phyloP scores from a whole-genome alignment of 73 alveolate genomes.

The Paramecium octaurelia region DNA sequence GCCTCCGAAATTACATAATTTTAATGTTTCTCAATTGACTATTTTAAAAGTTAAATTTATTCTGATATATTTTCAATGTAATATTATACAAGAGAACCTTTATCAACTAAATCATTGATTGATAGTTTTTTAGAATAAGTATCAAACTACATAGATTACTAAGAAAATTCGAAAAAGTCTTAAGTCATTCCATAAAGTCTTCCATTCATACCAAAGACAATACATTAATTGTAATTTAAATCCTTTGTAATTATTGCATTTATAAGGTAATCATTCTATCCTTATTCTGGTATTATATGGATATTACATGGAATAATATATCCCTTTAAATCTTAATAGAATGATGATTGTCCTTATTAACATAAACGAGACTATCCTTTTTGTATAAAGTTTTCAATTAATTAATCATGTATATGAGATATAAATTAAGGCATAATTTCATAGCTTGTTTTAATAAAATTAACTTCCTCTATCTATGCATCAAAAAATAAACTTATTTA shows the following conservation, averaged over 20 bases:
- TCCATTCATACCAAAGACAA: not conserved
- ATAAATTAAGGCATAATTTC: not conserved
- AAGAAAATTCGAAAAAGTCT: not conserved
- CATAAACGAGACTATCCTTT: not conserved
- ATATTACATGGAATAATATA: not conserved
- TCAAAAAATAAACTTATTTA: not conserved
- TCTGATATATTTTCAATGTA: not conserved
- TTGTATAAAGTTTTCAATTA: not conserved
- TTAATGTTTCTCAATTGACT: not conserved
- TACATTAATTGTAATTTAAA: not conserved
- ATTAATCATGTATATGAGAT: not conserved
- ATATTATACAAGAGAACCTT: not conserved
- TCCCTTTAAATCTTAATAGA: not conserved
- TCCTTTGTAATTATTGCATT: not conserved
- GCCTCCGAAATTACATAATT: not conserved
- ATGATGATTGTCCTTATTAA: not conserved
- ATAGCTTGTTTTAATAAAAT: not conserved
- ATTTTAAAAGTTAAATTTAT: not conserved
- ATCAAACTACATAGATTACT: not conserved
- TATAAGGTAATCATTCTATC: not conserved
- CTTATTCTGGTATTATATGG: not conserved
- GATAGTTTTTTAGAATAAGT: not conserved
- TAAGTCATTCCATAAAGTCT: not conserved
- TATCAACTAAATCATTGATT: not conserved
- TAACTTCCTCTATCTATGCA: not conserved